Evolutionary conservation across 2,329 filamentous ascomycete species (phyloP), one percentile per base, ranked within the genome.

Genomic region (Penicillium nordicum): DNA sequence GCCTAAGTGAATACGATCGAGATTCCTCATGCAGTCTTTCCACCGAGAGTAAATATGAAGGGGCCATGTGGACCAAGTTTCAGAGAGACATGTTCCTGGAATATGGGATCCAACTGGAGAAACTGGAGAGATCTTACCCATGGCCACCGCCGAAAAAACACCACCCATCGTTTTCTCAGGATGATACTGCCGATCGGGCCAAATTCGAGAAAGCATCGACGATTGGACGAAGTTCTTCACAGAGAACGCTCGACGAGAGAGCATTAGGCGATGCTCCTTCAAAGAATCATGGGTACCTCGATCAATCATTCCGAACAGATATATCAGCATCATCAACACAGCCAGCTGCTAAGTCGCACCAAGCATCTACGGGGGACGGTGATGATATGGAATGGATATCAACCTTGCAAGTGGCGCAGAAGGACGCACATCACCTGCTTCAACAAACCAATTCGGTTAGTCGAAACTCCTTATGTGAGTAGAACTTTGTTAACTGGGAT

Each of bases 371-470:
- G 7, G 25, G 12, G 44, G 30, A 16, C 8, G 47, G 45, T 10
- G 53, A 56, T 10, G 14, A 38, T 14, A 55, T 57, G 53, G 55
- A 62, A 29, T 67, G 64, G 65, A 63, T 63, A 36, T 53, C 51
- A 32, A 53, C 56, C 50, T 44, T 67, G 21, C 56, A 62, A 38
- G 51, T 30, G 14, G 63, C 61, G 8, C 62, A 66, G 38, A 62
- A 53, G 23, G 59, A 53, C 42, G 59, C 65, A 10, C 62, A 68
- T 40, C 57, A 63, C 41, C 63, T 70, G 25, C 57, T 74, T 18
- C 38, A 64, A 21, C 59, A 65, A 46, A 70, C 67, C 3, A 70
- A 65, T 40, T 57, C 67, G 53, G 73, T 74, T 61, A 61, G 70
- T 60, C 16, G 2, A 14, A 14, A 14, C 18, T 50, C 18, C 6